These are phyloP conservation scores for Ceratorhiza oryzae-sativae DNA, from an alignment of 1,284 basidiomycete species.

Conservation along the genomic window DNA sequence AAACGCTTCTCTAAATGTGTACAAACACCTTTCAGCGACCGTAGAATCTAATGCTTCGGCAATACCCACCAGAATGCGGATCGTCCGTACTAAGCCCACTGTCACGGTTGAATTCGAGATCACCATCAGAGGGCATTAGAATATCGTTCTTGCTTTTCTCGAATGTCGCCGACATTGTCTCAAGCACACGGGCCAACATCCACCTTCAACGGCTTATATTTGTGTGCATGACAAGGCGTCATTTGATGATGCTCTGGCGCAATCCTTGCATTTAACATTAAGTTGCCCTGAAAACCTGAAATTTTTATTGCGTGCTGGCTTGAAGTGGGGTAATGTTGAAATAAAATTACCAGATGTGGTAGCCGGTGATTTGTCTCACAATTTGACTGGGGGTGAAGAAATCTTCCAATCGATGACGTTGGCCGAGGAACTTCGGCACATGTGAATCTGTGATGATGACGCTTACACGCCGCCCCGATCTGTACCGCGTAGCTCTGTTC, in stretches of 20 bases:
- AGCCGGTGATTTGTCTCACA: no score
- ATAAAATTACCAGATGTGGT: neutral
- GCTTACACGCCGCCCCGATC: no score
- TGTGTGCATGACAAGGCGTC: neutral
- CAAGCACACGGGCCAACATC: neutral
- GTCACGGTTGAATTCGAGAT: neutral
- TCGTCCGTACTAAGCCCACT: neutral
- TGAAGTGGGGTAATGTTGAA: neutral
- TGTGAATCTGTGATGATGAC: no score
- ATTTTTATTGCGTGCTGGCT: neutral
- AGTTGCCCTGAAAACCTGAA: neutral
- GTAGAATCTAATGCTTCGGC: neutral
- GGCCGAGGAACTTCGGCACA: no score
- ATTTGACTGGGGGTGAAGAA: no score
- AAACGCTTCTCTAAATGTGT: neutral
- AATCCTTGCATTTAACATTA: neutral
- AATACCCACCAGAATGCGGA: neutral
- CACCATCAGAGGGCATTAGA: neutral
- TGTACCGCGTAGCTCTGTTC: no score
- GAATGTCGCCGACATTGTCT: neutral
- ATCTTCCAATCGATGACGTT: no score
- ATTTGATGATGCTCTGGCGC: neutral
- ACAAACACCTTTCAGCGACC: neutral
- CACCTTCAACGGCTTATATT: neutral
- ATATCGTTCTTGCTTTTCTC: neutral